Evolutionary conservation across 257 asterid species (phyloP).

Genomic region (Gynochthodes officinalis): DNA sequence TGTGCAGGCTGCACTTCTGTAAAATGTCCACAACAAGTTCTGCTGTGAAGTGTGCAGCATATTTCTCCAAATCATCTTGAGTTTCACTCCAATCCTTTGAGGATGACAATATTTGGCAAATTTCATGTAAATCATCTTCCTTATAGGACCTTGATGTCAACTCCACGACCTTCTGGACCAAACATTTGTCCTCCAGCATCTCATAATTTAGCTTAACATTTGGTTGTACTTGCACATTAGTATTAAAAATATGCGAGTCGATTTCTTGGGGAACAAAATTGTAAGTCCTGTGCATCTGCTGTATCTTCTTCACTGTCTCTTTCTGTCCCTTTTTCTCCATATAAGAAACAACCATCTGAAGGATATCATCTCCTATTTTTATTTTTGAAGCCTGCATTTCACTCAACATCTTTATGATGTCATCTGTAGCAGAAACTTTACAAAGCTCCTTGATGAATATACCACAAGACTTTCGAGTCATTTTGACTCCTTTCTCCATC

Average conservation of each 20-base stretch:
- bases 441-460: slow-evolving; percentile 63
- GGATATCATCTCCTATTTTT: slow-evolving; percentile 37
- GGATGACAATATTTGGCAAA: slow-evolving; percentile 47
- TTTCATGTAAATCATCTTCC: slow-evolving; percentile 28
- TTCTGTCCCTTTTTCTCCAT: slow-evolving; percentile 55
- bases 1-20: slow-evolving; percentile 37
- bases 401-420: slow-evolving; percentile 47
- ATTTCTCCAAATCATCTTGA: slow-evolving; percentile 58
- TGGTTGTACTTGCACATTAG: slow-evolving; percentile 22
- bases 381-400: slow-evolving; percentile 43
- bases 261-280: slow-evolving; percentile 17
- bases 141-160: slow-evolving; percentile 19
- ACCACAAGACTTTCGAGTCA: slow-evolving; percentile 42
- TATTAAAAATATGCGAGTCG: slow-evolving; percentile 16
- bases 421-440: slow-evolving; percentile 57
- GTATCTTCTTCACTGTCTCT: slow-evolving; percentile 34
- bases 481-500: slow-evolving; percentile 53
- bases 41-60: slow-evolving; percentile 37
- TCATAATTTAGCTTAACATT: slow-evolving; percentile 14
- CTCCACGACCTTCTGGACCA: slow-evolving; percentile 15
- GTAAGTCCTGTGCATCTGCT: slow-evolving; percentile 30
- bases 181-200: slow-evolving; percentile 22
- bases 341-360: slow-evolving; percentile 36
- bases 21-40: slow-evolving; percentile 56
- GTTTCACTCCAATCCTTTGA: slow-evolving; percentile 53